Conservation (phyloP, 2,329 filamentous ascomycete genomes). For the Hymenoscyphus salicellus region DNA sequence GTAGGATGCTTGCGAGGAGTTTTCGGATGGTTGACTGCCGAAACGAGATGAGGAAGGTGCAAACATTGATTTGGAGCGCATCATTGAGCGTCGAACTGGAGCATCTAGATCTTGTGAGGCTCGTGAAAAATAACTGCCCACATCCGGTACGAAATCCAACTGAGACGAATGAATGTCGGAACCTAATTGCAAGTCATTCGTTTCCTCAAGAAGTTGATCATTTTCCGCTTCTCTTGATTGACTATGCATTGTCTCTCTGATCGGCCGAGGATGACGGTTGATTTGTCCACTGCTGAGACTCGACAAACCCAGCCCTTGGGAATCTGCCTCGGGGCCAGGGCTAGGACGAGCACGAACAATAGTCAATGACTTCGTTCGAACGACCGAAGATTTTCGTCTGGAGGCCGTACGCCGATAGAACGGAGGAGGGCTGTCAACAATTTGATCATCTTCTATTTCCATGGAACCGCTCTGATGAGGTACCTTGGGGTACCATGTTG, state of each 20-base stretch:
- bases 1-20: background rate
- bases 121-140: conserved; percentile 6
- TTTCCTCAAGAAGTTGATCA: background rate
- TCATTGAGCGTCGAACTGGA: background rate
- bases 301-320: background rate
- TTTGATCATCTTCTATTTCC: background rate
- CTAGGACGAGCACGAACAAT: background rate
- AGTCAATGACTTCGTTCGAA: background rate
- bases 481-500: background rate
- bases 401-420: background rate
- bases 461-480: background rate
- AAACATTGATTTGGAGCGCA: conserved; percentile 8
- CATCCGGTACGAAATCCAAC: conserved; percentile 2
- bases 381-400: background rate
- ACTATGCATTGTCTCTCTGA: background rate
- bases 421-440: background rate
- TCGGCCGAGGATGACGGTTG: background rate
- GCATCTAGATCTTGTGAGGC: conserved; percentile 11
- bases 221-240: background rate
- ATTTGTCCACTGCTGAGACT: background rate
- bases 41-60: background rate
- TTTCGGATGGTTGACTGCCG: background rate
- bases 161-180: conserved; percentile 8
- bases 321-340: background rate
- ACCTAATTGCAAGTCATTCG: background rate